phyloP scores from a whole-genome alignment of 768 basidiomycete genomes.

The Suillus subalutaceus region DNA sequence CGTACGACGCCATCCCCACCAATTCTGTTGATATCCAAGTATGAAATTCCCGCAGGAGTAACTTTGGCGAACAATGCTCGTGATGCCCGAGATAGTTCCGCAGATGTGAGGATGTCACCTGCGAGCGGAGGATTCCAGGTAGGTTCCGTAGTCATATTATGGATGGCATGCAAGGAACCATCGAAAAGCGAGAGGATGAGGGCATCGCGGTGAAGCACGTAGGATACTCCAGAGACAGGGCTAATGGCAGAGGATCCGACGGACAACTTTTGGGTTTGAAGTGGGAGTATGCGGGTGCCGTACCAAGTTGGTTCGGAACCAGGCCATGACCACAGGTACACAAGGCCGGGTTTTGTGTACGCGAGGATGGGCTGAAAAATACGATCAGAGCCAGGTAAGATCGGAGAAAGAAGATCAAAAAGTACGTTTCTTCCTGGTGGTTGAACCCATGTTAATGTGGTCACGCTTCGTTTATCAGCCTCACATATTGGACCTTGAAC shows the following conservation, averaged over 20 bases:
- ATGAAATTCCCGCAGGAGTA: constrained; percentile 43
- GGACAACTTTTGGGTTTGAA: constrained; percentile 54
- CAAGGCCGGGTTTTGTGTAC: constrained; percentile 58
- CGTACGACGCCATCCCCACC: constrained; percentile 64
- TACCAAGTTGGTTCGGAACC: constrained; percentile 44
- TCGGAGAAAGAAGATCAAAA: constrained; percentile 13
- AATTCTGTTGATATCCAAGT: constrained; percentile 59
- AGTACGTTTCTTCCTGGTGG: constrained; percentile 42
- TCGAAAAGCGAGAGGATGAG: constrained; percentile 66
- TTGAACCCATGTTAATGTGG: constrained; percentile 61
- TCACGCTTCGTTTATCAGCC: constrained; percentile 48
- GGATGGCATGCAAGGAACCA: constrained; percentile 69
- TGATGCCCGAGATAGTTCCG: constrained; percentile 49
- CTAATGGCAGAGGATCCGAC: constrained; percentile 62
- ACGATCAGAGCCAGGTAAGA: constrained; percentile 10
- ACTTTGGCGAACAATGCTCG: constrained; percentile 53
- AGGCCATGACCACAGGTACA: constrained; percentile 57
- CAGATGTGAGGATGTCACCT: constrained; percentile 26
- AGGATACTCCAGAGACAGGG: constrained; percentile 61
- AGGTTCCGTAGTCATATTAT: constrained; percentile 52
- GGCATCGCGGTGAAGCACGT: constrained; percentile 50
- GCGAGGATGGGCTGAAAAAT: constrained; percentile 55
- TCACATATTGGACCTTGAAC: constrained; percentile 25
- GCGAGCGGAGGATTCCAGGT: constrained; percentile 35
- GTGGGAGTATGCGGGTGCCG: constrained; percentile 46